Conservation (phyloP, 805 yeast species). For the Suhomyces canberraensis region DNA sequence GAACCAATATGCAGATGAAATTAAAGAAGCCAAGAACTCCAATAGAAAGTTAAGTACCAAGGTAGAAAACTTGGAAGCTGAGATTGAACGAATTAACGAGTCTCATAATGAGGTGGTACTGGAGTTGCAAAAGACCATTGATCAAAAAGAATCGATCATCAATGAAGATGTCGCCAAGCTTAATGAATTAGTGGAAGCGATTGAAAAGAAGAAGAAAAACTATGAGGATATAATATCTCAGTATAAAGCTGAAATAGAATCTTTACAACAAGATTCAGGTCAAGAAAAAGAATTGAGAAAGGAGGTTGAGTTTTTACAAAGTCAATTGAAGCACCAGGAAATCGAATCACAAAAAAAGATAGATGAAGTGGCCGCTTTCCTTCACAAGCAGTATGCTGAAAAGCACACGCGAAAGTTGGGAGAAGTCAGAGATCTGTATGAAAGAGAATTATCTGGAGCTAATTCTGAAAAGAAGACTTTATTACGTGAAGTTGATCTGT, state of each 20-base stretch:
- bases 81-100: constrained; percentile 16
- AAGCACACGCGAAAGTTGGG: constrained; percentile 74
- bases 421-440: constrained; percentile 40
- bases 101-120: constrained; percentile 3
- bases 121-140: constrained; percentile 6
- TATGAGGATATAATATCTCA: constrained; percentile 11
- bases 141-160: constrained; percentile 30
- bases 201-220: constrained; percentile 13
- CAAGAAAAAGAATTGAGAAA: constrained; percentile 8
- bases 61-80: constrained; percentile 27
- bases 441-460: constrained; percentile 9
- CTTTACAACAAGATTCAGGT: constrained; percentile 12
- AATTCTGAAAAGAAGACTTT: constrained; percentile 10
- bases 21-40: constrained; percentile 6
- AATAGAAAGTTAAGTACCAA: constrained; percentile 6
- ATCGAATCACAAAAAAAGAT: constrained; percentile 51
- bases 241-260: constrained; percentile 10
- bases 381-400: constrained; percentile 69
- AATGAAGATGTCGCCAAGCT: constrained; percentile 29
- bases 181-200: constrained; percentile 24
- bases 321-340: constrained; percentile 38
- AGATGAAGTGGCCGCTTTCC: constrained; percentile 62
- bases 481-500: constrained; percentile 13
- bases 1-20: constrained; percentile 5
- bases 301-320: constrained; percentile 15